Evolutionary conservation across 495 filamentous ascomycete genomes (phyloP).

Genomic region (Neurospora sp.): DNA sequence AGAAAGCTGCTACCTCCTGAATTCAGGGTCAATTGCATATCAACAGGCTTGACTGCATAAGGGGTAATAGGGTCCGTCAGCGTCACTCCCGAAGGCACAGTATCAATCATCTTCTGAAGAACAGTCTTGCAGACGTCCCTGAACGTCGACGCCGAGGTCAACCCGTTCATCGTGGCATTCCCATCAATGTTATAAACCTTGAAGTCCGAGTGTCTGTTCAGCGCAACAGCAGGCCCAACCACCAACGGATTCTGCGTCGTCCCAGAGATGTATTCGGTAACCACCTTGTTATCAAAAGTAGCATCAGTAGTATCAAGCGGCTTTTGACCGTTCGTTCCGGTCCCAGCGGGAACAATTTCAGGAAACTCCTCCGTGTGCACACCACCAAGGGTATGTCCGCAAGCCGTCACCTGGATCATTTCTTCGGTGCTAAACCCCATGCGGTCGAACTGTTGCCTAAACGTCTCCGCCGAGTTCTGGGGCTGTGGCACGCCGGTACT

Average conservation of each 20-base stretch:
- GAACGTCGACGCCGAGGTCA: slow-evolving; percentile 36
- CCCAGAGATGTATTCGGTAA: slow-evolving; percentile 45
- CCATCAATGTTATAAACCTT: slow-evolving; percentile 46
- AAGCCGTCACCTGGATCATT: slow-evolving; percentile 52
- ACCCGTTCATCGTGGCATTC: slow-evolving; percentile 42
- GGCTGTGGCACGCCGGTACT: slow-evolving; percentile 46
- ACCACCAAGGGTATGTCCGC: slow-evolving; percentile 52
- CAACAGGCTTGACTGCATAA: slow-evolving; percentile 48
- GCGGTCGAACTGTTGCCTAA: slow-evolving; percentile 43
- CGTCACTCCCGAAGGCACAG: slow-evolving; percentile 39
- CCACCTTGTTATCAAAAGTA: slow-evolving; percentile 45
- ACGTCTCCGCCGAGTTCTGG: slow-evolving; percentile 41
- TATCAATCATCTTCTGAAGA: slow-evolving; percentile 52
- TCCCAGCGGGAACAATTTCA: slow-evolving; percentile 36
- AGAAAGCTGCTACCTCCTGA: slow-evolving; percentile 25
- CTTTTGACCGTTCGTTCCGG: slow-evolving; percentile 35
- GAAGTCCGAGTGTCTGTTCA: slow-evolving; percentile 41
- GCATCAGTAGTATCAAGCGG: slow-evolving; percentile 35
- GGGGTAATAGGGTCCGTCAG: slow-evolving; percentile 44
- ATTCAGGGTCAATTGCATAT: slow-evolving; percentile 35
- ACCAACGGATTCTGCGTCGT: slow-evolving; percentile 43
- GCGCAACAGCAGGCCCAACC: slow-evolving; percentile 32
- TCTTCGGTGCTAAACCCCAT: slow-evolving; percentile 47
- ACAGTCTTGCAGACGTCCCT: slow-evolving; percentile 36
- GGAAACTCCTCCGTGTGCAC: slow-evolving; percentile 48